These are phyloP conservation scores for Eucalyptus marginata DNA, from an alignment of 345 rosid species.

Conservation along the genomic window DNA sequence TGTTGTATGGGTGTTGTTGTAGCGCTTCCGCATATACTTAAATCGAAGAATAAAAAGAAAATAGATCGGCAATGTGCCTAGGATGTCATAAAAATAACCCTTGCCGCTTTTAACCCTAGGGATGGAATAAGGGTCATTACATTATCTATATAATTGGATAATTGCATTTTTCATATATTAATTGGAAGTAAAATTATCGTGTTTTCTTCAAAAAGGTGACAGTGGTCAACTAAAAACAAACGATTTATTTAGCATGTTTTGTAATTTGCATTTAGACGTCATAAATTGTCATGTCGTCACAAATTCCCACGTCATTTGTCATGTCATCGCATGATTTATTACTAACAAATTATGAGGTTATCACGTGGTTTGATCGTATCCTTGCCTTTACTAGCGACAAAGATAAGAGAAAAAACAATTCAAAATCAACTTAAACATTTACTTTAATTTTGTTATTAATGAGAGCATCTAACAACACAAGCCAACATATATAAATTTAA, in stretches of 20 bases:
- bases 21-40: no score
- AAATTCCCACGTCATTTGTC: not conserved
- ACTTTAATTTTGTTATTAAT: not conserved
- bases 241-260: not conserved
- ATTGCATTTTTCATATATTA: not conserved
- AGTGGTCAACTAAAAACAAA: not conserved
- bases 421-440: not conserved
- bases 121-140: no score
- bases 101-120: no score
- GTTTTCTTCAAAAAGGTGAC: not conserved
- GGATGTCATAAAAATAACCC: no score
- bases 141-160: not conserved
- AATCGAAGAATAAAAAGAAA: no score
- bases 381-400: not conserved
- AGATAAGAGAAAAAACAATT: not conserved
- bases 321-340: not conserved
- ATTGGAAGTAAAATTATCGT: not conserved
- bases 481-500: not conserved
- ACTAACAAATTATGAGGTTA: not conserved
- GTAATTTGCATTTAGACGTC: not conserved
- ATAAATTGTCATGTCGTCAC: not conserved
- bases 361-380: not conserved
- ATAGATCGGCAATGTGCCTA: fast-evolving
- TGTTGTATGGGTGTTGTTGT: no score
- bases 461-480: not conserved